Evolutionary conservation across 176 grass and related monocot genomes (phyloP).

Genomic region (Carex cristatella): DNA sequence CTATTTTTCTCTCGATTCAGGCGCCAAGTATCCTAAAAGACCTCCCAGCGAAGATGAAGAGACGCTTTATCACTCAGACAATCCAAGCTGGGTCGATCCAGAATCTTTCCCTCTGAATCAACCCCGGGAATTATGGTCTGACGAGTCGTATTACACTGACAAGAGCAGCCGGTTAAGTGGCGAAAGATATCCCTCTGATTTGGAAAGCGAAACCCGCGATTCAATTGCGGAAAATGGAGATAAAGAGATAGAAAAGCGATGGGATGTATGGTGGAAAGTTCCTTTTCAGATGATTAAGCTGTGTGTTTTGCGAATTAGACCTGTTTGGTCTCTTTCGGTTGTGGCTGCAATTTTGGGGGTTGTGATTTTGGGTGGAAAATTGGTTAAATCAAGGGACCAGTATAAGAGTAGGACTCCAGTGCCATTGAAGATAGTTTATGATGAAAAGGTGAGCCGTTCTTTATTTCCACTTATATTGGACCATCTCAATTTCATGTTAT

Average conservation of each 20-base stretch:
- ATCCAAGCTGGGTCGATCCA: slow-evolving; percentile 65
- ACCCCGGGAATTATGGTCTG: slow-evolving; percentile 53
- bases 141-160: slow-evolving; percentile 57
- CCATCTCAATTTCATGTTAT: background rate
- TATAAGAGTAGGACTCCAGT: slow-evolving; percentile 46
- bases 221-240: background rate
- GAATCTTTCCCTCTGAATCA: slow-evolving; percentile 51
- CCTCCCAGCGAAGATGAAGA: slow-evolving; percentile 31
- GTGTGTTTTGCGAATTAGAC: slow-evolving; percentile 47
- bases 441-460: slow-evolving; percentile 62
- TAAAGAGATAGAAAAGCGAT: slow-evolving; percentile 25
- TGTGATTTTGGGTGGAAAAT: slow-evolving; percentile 55
- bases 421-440: slow-evolving; percentile 54
- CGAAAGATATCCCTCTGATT: slow-evolving; percentile 8
- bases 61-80: slow-evolving; percentile 34
- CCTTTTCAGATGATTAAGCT: slow-evolving; percentile 57
- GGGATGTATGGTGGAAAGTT: slow-evolving; percentile 66
- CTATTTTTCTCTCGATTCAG: slow-evolving; percentile 70
- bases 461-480: slow-evolving; percentile 20
- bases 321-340: slow-evolving; percentile 70
- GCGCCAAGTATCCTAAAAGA: slow-evolving; percentile 37
- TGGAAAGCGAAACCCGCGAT: background rate
- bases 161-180: slow-evolving; percentile 22
- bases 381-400: slow-evolving; percentile 50
- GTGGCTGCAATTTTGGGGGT: slow-evolving; percentile 65